These are phyloP conservation scores for Stentor roeselii DNA, from an alignment of 73 alveolate species.

Conservation along the genomic window DNA sequence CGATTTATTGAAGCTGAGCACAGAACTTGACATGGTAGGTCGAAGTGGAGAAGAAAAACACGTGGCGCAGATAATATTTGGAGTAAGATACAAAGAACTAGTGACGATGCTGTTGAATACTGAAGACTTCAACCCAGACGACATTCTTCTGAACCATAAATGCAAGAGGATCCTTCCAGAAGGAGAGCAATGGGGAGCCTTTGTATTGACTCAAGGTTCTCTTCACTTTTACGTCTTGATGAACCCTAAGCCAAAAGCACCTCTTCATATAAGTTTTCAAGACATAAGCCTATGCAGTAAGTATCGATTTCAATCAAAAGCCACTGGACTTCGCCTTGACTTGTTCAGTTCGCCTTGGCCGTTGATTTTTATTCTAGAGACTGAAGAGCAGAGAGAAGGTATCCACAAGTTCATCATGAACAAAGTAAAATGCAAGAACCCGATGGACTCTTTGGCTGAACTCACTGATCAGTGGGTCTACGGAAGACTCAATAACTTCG, in stretches of 20 bases:
- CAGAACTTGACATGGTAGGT: constrained; percentile 7
- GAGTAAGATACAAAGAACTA: constrained; percentile 9
- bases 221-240: neutral
- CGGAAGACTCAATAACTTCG: constrained; percentile 73
- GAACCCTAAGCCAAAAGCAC: constrained; percentile 15
- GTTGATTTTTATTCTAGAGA: neutral
- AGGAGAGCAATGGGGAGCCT: constrained; percentile 19
- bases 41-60: constrained; percentile 17
- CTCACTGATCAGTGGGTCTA: constrained; percentile 57
- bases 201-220: constrained; percentile 14
- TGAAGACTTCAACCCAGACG: constrained; percentile 22
- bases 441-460: constrained; percentile 9
- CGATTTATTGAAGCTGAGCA: neutral
- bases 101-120: neutral
- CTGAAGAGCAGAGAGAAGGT: constrained; percentile 28
- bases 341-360: neutral
- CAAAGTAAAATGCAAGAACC: neutral
- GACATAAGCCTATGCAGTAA: neutral
- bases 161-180: constrained; percentile 26
- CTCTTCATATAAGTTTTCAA: neutral
- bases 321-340: constrained; percentile 2
- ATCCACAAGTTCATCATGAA: constrained; percentile 12
- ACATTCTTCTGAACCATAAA: neutral
- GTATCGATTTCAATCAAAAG: neutral
- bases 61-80: neutral